Evolutionary conservation across 805 yeast species (phyloP).

Genomic region (Ogataea methanolica): DNA sequence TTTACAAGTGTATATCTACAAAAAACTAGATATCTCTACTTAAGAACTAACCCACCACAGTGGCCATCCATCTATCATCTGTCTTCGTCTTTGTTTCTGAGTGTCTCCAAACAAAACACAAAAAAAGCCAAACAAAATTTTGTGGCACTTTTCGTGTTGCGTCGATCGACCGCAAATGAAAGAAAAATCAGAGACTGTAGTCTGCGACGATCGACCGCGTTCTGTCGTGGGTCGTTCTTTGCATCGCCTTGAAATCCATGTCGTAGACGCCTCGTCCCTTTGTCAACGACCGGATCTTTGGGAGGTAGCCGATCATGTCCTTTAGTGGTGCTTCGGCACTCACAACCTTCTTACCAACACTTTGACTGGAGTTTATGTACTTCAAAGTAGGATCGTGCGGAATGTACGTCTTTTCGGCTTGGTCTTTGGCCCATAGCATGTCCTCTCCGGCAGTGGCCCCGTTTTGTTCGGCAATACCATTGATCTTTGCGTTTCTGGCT

Average conservation of each 20-base stretch:
- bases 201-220: conserved; percentile 30
- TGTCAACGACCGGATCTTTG: conserved; percentile 72
- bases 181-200: not conserved
- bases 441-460: conserved; percentile 27
- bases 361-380: conserved; percentile 21
- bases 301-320: conserved; percentile 87
- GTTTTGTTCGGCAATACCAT: conserved; percentile 63
- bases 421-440: conserved; percentile 44
- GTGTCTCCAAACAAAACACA: no score
- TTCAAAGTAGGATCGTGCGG: conserved; percentile 73
- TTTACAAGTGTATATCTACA: not conserved
- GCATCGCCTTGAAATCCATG: conserved; percentile 76
- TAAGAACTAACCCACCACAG: no score
- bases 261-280: conserved; percentile 84
- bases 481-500: conserved; percentile 69
- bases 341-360: conserved; percentile 47
- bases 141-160: not conserved
- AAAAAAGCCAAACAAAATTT: no score
- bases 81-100: no score
- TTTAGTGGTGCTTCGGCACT: conserved; percentile 80
- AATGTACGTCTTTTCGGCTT: conserved; percentile 59
- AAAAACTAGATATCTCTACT: no score
- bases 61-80: no score
- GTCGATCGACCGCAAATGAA: not conserved
- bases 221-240: conserved; percentile 54